Base-by-base conservation (phyloP, 2,329 filamentous ascomycete species). In the Cryphonectria naterciae region DNA sequence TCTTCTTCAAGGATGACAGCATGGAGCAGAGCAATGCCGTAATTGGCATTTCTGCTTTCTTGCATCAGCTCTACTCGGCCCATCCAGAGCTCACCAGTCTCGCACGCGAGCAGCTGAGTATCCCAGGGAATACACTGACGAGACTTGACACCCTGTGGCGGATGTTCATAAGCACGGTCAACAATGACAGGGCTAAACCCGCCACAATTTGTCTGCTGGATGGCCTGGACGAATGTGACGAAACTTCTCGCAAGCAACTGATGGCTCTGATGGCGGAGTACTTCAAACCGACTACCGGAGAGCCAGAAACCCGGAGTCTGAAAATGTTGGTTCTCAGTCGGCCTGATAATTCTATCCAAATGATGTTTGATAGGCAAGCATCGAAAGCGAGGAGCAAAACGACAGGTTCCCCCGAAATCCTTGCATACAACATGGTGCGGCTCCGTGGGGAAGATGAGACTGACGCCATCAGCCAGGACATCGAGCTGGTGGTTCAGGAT, bases 161-260 rank as follows among this genome's bases (percentile, higher is more conserved):
- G 5, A 49, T 6, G 5, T 22, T 49, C 43, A 22, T 49, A 22
- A 49, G 19, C 17, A 49, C 43, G 5, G 43, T 49, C 17, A 22
- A 22, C 17, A 22, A 22, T 7, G 43, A 49, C 19, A 2, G 43
- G 19, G 43, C 43, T 22, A 49, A 22, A 22, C 43, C 43, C 1
- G 7, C 19, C 5, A 73, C 74, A 2, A 72, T 76, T 19, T 75
- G 74, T 46, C 65, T 76, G 17, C 39, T 75, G 13, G 74, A 76
- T 35, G 75, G 65, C 19, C 54, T 75, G 8, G 71, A 76, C 28
- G 75, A 76, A 61, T 74, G 75, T 54, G 70, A 71, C 25, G 49
- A 69, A 11, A 41, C 37, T 7, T 49, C 68, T 17, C 58, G 70
- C 35, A 64, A 71, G 4, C 15, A 63, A 19, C 62, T 74, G 17